Evolutionary conservation across 2,329 filamentous ascomycete species (phyloP).

Genomic region (Geosmithia morbida): DNA sequence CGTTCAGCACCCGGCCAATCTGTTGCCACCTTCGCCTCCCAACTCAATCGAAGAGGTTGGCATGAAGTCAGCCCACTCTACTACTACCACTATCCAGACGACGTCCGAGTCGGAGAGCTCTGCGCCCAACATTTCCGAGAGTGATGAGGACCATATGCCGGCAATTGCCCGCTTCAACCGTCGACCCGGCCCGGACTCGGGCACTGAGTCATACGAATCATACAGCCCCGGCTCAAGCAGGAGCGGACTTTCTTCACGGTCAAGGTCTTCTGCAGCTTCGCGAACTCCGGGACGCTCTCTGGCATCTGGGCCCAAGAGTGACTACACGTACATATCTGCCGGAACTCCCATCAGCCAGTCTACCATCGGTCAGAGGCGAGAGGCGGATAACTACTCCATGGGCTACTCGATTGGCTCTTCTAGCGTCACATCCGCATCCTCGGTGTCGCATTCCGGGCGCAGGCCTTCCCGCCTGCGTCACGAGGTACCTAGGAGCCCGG

Average conservation of each 20-base stretch:
- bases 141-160: conserved; percentile 64
- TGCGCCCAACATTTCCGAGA: conserved; percentile 49
- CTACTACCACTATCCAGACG: conserved; percentile 29
- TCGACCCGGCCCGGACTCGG: conserved; percentile 47
- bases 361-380: conserved; percentile 11
- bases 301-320: conserved; percentile 39
- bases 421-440: conserved; percentile 27
- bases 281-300: conserved; percentile 35
- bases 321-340: conserved; percentile 55
- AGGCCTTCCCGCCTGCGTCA: conserved; percentile 61
- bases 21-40: conserved; percentile 67
- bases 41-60: conserved; percentile 63
- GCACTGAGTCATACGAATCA: conserved; percentile 45
- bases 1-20: conserved; percentile 70
- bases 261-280: conserved; percentile 39
- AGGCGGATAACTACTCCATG: conserved; percentile 40
- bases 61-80: conserved; percentile 31
- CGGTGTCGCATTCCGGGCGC: conserved; percentile 19
- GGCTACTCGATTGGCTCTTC: conserved; percentile 21
- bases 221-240: conserved; percentile 52
- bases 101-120: conserved; percentile 39
- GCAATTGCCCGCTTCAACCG: conserved; percentile 63
- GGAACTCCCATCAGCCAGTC: conserved; percentile 33
- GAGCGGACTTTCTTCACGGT: conserved; percentile 45
- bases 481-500: conserved; percentile 64